A percentile compares a stretch with the other conserved stretches of the same genome.
Evolutionary conservation across 495 filamentous ascomycete genomes (phyloP).

Genomic region (Amniculicola lignicola): DNA sequence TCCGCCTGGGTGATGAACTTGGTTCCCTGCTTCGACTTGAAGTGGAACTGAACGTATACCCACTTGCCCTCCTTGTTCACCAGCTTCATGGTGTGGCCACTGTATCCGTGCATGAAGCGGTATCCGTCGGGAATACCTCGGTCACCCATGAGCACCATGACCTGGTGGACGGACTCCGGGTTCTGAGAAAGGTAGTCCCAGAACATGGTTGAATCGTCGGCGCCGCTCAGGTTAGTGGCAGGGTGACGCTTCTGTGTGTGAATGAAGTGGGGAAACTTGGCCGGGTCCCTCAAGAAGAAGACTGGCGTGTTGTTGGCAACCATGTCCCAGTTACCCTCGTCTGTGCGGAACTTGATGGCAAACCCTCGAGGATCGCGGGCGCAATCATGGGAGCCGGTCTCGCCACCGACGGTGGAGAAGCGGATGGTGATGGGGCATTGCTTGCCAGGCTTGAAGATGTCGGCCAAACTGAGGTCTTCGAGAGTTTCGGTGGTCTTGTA

Average conservation of each 20-base stretch:
- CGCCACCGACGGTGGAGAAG: constrained; percentile 82
- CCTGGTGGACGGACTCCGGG: constrained; percentile 45
- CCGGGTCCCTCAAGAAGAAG: constrained; percentile 53
- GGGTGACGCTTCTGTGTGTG: constrained; percentile 48
- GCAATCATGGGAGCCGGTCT: constrained; percentile 74
- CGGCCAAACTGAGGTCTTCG: constrained; percentile 41
- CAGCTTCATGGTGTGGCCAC: constrained; percentile 46
- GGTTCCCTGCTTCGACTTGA: constrained; percentile 46
- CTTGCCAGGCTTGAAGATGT: constrained; percentile 44
- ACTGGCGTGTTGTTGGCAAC: constrained; percentile 66
- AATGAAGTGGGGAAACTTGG: constrained; percentile 49
- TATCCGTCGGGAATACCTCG: constrained; percentile 46
- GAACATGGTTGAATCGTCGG: constrained; percentile 46
- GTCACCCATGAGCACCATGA: constrained; percentile 48
- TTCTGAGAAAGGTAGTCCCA: constrained; percentile 48
- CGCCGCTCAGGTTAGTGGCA: constrained; percentile 38
- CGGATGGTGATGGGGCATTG: constrained; percentile 52
- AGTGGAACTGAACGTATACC: constrained; percentile 47
- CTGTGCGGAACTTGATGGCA: constrained; percentile 60
- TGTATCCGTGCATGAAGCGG: constrained; percentile 47
- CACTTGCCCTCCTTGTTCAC: constrained; percentile 46
- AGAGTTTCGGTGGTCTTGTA: constrained; percentile 43
- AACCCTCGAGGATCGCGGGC: constrained; percentile 82
- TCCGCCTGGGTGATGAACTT: constrained; percentile 44
- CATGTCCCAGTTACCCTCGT: constrained; percentile 50